Base-by-base conservation (phyloP, 169 alveolate genomes). In the Cryptosporidium tyzzeri region DNA sequence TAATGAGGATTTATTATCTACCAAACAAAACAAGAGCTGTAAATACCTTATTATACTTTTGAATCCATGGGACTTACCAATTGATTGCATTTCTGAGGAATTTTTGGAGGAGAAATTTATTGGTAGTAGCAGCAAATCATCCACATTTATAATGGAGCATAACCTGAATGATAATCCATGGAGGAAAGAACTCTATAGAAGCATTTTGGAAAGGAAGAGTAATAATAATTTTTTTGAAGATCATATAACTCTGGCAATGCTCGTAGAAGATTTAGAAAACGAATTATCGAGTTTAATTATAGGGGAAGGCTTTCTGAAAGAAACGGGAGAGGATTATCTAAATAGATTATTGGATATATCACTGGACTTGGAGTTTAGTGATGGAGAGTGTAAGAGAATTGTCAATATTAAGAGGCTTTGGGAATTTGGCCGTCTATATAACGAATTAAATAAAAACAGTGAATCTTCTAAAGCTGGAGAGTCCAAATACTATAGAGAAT, bases 21-120 rank as follows among this genome's bases (percentile, higher is more conserved):
- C 6, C 6, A 14, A 48, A 14, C 10, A 48, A 2, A 12, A 4
- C 16, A 48, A 29, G 12, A 23, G 29, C 55, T 71, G 85, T 18
- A 71, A 71, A 33, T 71, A 71, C 7, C 45, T 71, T 10, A 48
- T 45, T 1, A 53, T 71, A 18, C 37, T 71, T 7, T 33, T 71
- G 35, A 29, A 26, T 2, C 85, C 85, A 48, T 71, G 85, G 85
- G 69, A 71, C 7, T 16, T 71, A 4, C 85, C 85, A 33, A 26
- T 10, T 31, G 35, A 31, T 10, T 71, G 85, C 69, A 51, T 71
- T 45, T 31, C 67, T 21, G 26, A 23, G 0, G 39, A 50, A 71
- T 31, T 12, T 70, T 21, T 26, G 7, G 50, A 51, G 21, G 16
- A 21, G 14, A 51, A 50, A 48, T 50, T 51, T 18, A 69, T 23